Percentiles rank a stretch among this genome's conserved stretches.
Evolutionary conservation across 306 rosid species (phyloP).

Genomic region (Trifolium fragiferum): DNA sequence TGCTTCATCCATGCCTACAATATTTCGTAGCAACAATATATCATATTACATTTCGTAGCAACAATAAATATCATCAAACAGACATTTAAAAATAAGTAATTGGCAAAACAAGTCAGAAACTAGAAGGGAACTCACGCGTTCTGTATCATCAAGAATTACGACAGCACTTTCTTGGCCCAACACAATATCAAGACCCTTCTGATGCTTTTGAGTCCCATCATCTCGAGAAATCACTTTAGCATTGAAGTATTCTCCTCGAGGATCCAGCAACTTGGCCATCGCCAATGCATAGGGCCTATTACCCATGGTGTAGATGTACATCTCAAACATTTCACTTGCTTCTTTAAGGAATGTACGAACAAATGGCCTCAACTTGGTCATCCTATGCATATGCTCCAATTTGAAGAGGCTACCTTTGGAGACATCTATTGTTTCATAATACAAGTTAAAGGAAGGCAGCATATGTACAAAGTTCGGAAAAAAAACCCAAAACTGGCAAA

Average conservation of each 20-base stretch:
- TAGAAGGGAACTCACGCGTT: slow-evolving; percentile 63
- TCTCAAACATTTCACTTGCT: slow-evolving; percentile 74
- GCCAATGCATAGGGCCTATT: slow-evolving; percentile 81
- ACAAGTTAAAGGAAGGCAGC: slow-evolving; percentile 21
- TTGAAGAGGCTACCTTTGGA: slow-evolving; percentile 74
- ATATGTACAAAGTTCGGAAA: neutral
- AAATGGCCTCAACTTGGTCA: slow-evolving; percentile 94
- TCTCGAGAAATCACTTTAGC: slow-evolving; percentile 85
- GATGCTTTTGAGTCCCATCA: too few relatives aligned
- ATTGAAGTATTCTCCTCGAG: slow-evolving; percentile 70
- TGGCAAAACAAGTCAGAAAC: slow-evolving; percentile 18
- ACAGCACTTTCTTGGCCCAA: too few relatives aligned
- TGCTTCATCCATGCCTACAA: slow-evolving; percentile 87
- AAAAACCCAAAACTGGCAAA: slow-evolving; percentile 5
- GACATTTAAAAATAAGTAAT: slow-evolving; percentile 8
- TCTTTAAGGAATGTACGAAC: slow-evolving; percentile 79
- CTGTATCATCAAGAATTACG: slow-evolving; percentile 95
- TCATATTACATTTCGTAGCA: slow-evolving; percentile 24
- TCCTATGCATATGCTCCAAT: slow-evolving; percentile 68
- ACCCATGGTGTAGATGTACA: slow-evolving; percentile 95
- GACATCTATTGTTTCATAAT: slow-evolving; percentile 56
- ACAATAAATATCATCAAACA: slow-evolving; percentile 30
- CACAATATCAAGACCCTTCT: slow-evolving; percentile 95
- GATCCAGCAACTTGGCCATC: slow-evolving; percentile 92
- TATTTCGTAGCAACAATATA: slow-evolving; percentile 31